Base-by-base conservation (phyloP, 1,284 basidiomycete genomes). In the Leccinum solheimii region DNA sequence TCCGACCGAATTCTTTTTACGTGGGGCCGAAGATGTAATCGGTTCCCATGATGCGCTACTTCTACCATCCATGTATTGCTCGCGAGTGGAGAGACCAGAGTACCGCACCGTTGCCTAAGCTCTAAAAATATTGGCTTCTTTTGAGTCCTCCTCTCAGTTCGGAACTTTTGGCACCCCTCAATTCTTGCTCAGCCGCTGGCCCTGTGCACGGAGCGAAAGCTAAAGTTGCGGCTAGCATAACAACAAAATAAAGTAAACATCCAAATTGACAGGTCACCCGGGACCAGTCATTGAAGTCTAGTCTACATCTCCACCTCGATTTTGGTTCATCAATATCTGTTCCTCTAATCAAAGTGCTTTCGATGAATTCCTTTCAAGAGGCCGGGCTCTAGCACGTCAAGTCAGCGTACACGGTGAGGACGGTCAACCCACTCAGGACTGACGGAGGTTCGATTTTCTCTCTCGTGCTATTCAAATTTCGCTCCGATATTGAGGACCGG, bases 1-100 rank as follows among this genome's bases (percentile, higher is more conserved):
- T 59, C 40, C 45, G 54, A 57, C 16, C 54, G 19, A 52, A 51
- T 36, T 26, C 16, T 57, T 21, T 58, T 68, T 68, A 68, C 68
- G 66, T 67, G 59, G 32, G 19, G 21, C 13, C 23, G 7, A 59
- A 67, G 38, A 60, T 69, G 69, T 70, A 70, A 69, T 72, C 55
- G 66, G 67, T 61, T 69, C 55, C 32, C 30, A 30, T 30, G 30
- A 34, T 40, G 45, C 8, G 23, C 30, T 49, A 8, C 51, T 51
- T 36, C 32, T 32, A 53, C 13, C 64, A 45, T 36, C 48, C 43
- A 53, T 53, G 34, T 52, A 56, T 40, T 49, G 26, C 40, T 50
- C 23, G 26, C 55, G 38, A 43, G 55, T 54, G 57, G 38, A 34
- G 30, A 27, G 40, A 55, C 38, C 38, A 61, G 30, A 52, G 21